Percentiles rank a stretch among this genome's conserved stretches.
phyloP scores from a whole-genome alignment of 805 yeast genomes.

The Candida easanensis region DNA sequence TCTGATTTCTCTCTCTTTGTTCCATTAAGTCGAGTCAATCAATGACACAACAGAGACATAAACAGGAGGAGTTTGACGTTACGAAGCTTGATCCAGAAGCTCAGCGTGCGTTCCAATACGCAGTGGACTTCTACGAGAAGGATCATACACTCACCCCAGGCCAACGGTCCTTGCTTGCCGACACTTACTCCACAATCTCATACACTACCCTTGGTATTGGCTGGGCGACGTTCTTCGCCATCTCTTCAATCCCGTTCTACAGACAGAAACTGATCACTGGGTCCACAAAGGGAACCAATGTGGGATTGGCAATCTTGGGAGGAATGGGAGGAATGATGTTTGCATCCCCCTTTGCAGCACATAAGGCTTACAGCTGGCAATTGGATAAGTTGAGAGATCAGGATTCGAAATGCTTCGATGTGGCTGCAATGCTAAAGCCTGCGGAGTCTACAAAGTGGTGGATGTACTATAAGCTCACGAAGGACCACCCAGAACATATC shows the following conservation, averaged over 20 bases:
- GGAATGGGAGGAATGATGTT: slow-evolving; percentile 40
- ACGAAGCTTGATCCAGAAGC: slow-evolving; percentile 15
- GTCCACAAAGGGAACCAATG: slow-evolving; percentile 35
- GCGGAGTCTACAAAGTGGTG: slow-evolving; percentile 43
- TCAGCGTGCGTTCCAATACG: slow-evolving; percentile 38
- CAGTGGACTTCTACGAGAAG: slow-evolving; percentile 46
- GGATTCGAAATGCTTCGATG: slow-evolving; percentile 33
- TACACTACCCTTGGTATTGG: slow-evolving; percentile 35
- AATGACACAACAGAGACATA: not conserved
- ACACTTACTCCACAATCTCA: slow-evolving; percentile 36
- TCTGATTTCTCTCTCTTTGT: not conserved
- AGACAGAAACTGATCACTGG: slow-evolving; percentile 34
- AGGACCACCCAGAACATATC: slow-evolving; percentile 47
- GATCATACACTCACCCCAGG: slow-evolving; percentile 40
- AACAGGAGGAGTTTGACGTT: slow-evolving; percentile 10
- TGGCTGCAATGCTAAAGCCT: slow-evolving; percentile 29
- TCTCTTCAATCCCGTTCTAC: slow-evolving; percentile 42
- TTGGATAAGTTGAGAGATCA: slow-evolving; percentile 29
- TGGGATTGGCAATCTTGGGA: slow-evolving; percentile 39
- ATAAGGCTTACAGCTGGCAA: slow-evolving; percentile 31
- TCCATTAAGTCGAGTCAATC: not conserved
- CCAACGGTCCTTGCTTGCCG: slow-evolving; percentile 42
- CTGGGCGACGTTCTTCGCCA: slow-evolving; percentile 39
- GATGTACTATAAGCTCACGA: slow-evolving; percentile 49
- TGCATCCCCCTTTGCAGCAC: slow-evolving; percentile 31